These are phyloP conservation scores for Metarhizium rileyi DNA, from an alignment of 2,329 filamentous ascomycete species.

Conservation along the genomic window DNA sequence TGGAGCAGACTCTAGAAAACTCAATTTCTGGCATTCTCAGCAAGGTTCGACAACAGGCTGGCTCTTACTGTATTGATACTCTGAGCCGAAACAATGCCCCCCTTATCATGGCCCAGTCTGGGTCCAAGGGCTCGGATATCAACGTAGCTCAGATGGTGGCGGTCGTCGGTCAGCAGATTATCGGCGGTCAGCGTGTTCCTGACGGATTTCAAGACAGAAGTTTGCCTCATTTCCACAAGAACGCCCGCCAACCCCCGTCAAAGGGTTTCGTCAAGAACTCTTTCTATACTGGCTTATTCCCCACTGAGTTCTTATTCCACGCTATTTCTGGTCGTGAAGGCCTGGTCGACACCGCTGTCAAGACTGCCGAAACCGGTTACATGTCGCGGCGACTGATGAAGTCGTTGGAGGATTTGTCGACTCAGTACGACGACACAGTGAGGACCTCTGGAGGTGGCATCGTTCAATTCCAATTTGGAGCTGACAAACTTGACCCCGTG, in stretches of 20 bases:
- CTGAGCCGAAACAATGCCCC: conserved; percentile 88
- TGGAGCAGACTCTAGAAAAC: conserved; percentile 87
- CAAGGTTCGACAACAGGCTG: conserved; percentile 83
- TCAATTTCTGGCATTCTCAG: conserved; percentile 84
- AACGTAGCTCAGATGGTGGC: conserved; percentile 99
- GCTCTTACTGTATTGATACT: conserved; percentile 81
- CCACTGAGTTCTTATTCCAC: conserved; percentile 95
- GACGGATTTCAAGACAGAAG: conserved; percentile 96
- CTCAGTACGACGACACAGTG: conserved; percentile 89
- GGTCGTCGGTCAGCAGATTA: conserved; percentile 95
- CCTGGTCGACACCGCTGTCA: conserved; percentile 96
- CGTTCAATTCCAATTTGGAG: conserved; percentile 95
- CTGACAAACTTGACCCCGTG: conserved; percentile 88
- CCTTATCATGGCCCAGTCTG: conserved; percentile 92
- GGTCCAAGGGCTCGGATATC: conserved; percentile 93
- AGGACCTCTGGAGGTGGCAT: conserved; percentile 81
- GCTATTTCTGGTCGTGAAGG: conserved; percentile 97
- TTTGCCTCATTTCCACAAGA: conserved; percentile 90
- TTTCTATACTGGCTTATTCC: conserved; percentile 86
- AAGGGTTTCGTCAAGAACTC: conserved; percentile 97
- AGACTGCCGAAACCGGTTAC: conserved; percentile 97
- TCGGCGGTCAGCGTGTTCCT: conserved; percentile 81
- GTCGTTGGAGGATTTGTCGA: conserved; percentile 87
- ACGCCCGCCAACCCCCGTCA: conserved; percentile 79
- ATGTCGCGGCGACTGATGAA: conserved; percentile 99